A percentile compares a stretch with the other conserved stretches of the same genome.
Conservation (phyloP, 1,284 basidiomycete species). For the Laetiporus sulphureus region DNA sequence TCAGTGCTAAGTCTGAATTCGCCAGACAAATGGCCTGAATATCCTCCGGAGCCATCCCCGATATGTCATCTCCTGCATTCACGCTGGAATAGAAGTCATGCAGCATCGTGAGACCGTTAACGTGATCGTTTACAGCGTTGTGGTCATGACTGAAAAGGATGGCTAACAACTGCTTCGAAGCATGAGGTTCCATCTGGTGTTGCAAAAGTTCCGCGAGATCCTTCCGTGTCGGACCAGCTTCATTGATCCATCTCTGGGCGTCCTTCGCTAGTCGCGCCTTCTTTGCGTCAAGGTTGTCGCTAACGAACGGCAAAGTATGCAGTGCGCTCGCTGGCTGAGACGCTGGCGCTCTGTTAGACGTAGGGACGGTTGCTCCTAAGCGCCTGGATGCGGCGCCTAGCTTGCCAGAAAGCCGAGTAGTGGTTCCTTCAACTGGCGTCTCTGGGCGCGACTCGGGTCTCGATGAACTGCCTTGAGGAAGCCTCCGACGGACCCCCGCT, state of each 20-base stretch:
- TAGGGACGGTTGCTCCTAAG: conserved; percentile 30
- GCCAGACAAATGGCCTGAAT: conserved; percentile 72
- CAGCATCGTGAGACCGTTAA: conserved; percentile 70
- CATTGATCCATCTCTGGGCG: conserved; percentile 76
- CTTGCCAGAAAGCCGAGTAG: conserved; percentile 37
- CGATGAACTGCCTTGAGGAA: conserved; percentile 52
- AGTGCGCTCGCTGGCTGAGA: conserved; percentile 29
- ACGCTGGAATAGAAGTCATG: conserved; percentile 69
- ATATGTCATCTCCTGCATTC: conserved; percentile 53
- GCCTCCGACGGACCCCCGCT: conserved; percentile 59
- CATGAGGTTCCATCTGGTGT: conserved; percentile 86
- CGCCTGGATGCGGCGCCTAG: conserved; percentile 41
- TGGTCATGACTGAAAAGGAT: conserved; percentile 95
- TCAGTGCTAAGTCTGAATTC: conserved; percentile 89
- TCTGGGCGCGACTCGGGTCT: conserved; percentile 61
- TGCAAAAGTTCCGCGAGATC: conserved; percentile 86
- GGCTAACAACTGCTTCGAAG: conserved; percentile 70
- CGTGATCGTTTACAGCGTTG: conserved; percentile 90
- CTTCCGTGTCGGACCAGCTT: conserved; percentile 74
- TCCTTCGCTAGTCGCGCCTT: conserved; percentile 75
- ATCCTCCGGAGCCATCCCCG: conserved; percentile 45
- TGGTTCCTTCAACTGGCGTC: conserved; percentile 38
- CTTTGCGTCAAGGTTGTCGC: conserved; percentile 71
- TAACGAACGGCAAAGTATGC: conserved; percentile 52
- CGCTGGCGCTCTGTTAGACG: conserved; percentile 26